These are phyloP conservation scores for Lizonia empirigonia DNA, from an alignment of 2,329 filamentous ascomycete genomes.

Conservation along the genomic window DNA sequence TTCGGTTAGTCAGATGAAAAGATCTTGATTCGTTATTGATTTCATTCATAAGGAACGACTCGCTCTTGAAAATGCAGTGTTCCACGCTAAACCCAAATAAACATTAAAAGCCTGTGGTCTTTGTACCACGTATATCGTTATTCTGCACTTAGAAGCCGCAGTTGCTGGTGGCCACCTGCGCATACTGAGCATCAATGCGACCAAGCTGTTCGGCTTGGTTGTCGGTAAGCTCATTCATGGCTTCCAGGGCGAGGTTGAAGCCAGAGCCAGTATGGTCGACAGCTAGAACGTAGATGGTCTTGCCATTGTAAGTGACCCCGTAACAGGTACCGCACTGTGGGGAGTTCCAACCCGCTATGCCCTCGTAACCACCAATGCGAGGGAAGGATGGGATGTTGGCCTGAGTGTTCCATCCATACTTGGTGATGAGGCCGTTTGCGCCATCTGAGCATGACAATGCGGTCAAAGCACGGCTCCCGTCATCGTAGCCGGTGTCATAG, in stretches of 20 bases:
- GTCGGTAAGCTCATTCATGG: slow-evolving; percentile 58
- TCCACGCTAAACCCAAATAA: slow-evolving; percentile 16
- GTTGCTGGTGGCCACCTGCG: slow-evolving; percentile 45
- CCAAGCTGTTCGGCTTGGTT: slow-evolving; percentile 52
- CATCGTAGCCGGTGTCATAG: slow-evolving; percentile 75
- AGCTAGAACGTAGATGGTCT: slow-evolving; percentile 56
- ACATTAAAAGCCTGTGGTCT: slow-evolving; percentile 10
- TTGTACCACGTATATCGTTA: background rate
- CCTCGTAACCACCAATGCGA: slow-evolving; percentile 56
- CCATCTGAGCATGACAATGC: slow-evolving; percentile 71
- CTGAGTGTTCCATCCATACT: slow-evolving; percentile 62
- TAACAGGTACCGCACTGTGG: slow-evolving; percentile 60
- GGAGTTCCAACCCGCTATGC: slow-evolving; percentile 55
- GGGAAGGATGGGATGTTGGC: slow-evolving; percentile 55
- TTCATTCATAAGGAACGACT: slow-evolving; percentile 17
- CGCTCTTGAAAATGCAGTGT: slow-evolving; percentile 7
- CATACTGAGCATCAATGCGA: slow-evolving; percentile 51
- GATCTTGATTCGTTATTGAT: background rate
- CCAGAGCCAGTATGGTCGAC: slow-evolving; percentile 55
- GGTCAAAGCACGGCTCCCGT: slow-evolving; percentile 60
- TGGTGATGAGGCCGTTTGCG: slow-evolving; percentile 67
- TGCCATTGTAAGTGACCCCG: slow-evolving; percentile 54
- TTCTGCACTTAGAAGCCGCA: slow-evolving; percentile 36
- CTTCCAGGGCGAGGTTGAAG: slow-evolving; percentile 57
- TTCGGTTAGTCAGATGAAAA: background rate